A percentile compares a stretch with the other conserved stretches of the same genome.
Evolutionary conservation across 108 stramenopile species (phyloP).

Genomic region (Cyclotella baltica): DNA sequence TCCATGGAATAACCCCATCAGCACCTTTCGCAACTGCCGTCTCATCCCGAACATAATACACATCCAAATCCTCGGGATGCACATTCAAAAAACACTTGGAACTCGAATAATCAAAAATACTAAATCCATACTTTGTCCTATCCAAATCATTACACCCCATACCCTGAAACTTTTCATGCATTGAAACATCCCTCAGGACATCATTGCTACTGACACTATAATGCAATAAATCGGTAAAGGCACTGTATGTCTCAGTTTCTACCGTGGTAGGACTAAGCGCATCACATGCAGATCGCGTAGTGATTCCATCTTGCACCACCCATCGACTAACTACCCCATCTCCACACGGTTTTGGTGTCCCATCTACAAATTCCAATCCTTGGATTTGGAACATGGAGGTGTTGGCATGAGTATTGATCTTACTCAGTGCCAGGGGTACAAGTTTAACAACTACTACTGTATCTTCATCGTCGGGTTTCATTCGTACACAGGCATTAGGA

Average conservation of each 20-base stretch:
- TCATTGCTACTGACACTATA: slow-evolving; percentile 16
- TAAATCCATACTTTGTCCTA: slow-evolving; percentile 14
- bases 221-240: slow-evolving; percentile 21
- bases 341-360: slow-evolving; percentile 6
- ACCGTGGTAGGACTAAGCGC: background rate
- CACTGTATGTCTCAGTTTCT: background rate
- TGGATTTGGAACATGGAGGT: background rate
- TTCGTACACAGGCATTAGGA: slow-evolving; percentile 21
- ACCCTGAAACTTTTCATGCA: slow-evolving; percentile 25
- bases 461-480: slow-evolving; percentile 16
- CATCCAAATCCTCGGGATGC: slow-evolving; percentile 16
- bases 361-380: slow-evolving; percentile 13
- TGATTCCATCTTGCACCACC: slow-evolving; percentile 2
- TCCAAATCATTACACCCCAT: slow-evolving; percentile 10
- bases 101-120: background rate
- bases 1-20: background rate
- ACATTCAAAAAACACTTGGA: slow-evolving; percentile 20
- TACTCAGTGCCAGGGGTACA: background rate
- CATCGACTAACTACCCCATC: slow-evolving; percentile 12
- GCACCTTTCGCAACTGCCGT: background rate
- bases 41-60: slow-evolving; percentile 11
- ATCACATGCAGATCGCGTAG: slow-evolving; percentile 8
- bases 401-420: slow-evolving; percentile 9
- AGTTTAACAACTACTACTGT: slow-evolving; percentile 27
- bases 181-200: slow-evolving; percentile 9